Base-by-base conservation (phyloP, 73 alveolate species). In the Effrenium voratum region DNA sequence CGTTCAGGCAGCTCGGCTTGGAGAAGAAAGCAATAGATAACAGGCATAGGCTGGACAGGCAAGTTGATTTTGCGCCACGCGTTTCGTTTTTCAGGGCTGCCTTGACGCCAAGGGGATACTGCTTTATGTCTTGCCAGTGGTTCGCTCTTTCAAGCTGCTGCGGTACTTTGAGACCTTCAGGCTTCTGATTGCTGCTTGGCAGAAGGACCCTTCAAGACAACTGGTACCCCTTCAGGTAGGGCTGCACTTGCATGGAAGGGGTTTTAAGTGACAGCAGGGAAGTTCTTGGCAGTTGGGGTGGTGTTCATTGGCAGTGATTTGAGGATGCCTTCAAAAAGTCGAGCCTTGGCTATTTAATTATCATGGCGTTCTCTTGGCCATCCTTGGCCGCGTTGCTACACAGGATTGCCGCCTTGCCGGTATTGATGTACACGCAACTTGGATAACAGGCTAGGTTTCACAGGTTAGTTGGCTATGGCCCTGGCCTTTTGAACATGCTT, bases 281-380 rank as follows among this genome's bases (percentile, higher is more conserved):
- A 8, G 8, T 8, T 52, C 26, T 52, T 52, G 63, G 19, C 63
- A 52, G 26, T 52, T 19, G 26, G 26, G 63, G 63, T 19, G 19
- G 8, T 19, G 26, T 19, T 8, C 26, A 52, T 52, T 52, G 63
- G 19, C 63, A 8, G 63, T 8, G 34, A 47, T 32, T 57, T 47
- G 66, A 88, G 95, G 95, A 88, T 43, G 95, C 95, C 84, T 88
- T 88, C 50, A 73, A 76, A 24, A 88, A 88, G 36, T 88, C 95
- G 95, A 43, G 28, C 72, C 41, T 63, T 63, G 95, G 85, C 46
- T 32, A 32, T 34, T 34, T 34, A 26, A 30, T 34, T 10, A 34
- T 34, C 38, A 26, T 2, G n/a, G 19, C 30, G 13, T 70, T n/a
- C 47, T 2, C 45, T 70, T 32, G 13, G 32, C 6, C 46, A n/a